Conservation (phyloP, 73 alveolate species). For the Blepharisma japonicum region DNA sequence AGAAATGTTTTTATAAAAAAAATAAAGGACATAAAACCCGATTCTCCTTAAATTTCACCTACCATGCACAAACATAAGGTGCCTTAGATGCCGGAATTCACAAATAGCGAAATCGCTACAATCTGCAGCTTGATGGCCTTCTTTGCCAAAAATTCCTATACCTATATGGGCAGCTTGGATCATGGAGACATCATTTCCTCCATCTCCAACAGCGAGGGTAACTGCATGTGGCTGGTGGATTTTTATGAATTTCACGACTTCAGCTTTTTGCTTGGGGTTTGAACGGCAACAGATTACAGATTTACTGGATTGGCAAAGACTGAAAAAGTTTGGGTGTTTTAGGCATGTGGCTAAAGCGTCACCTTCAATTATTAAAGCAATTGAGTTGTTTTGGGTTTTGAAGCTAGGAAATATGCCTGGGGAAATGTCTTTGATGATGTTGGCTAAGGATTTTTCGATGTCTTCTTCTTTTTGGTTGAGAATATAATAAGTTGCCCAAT, state of each 20-base stretch:
- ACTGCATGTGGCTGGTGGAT: slow-evolving; percentile 53
- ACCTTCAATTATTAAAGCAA: slow-evolving; percentile 51
- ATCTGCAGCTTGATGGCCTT: slow-evolving; percentile 86
- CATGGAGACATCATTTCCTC: slow-evolving; percentile 95
- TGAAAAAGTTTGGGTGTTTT: slow-evolving; percentile 21
- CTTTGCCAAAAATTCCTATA: slow-evolving; percentile 83
- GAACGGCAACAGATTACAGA: slow-evolving; percentile 93
- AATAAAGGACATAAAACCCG: slow-evolving; percentile 64
- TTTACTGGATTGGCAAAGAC: slow-evolving; percentile 43
- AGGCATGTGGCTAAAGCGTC: slow-evolving; percentile 31
- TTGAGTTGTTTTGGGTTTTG: not conserved
- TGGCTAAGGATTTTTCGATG: slow-evolving; percentile 12
- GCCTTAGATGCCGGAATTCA: slow-evolving; percentile 70
- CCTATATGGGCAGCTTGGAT: slow-evolving; percentile 92
- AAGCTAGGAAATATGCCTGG: not conserved
- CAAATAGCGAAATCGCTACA: slow-evolving; percentile 84
- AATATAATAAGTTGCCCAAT: slow-evolving; percentile 52
- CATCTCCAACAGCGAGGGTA: slow-evolving; percentile 92
- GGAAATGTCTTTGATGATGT: slow-evolving; percentile 25
- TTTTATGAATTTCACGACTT: slow-evolving; percentile 84
- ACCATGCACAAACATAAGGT: slow-evolving; percentile 79
- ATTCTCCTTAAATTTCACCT: slow-evolving; percentile 87
- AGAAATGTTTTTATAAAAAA: slow-evolving; percentile 77
- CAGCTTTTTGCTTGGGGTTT: slow-evolving; percentile 92
- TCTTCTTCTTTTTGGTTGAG: not conserved